Evolutionary conservation across 495 filamentous ascomycete genomes (phyloP).

Genomic region (Penicillium odoratum): DNA sequence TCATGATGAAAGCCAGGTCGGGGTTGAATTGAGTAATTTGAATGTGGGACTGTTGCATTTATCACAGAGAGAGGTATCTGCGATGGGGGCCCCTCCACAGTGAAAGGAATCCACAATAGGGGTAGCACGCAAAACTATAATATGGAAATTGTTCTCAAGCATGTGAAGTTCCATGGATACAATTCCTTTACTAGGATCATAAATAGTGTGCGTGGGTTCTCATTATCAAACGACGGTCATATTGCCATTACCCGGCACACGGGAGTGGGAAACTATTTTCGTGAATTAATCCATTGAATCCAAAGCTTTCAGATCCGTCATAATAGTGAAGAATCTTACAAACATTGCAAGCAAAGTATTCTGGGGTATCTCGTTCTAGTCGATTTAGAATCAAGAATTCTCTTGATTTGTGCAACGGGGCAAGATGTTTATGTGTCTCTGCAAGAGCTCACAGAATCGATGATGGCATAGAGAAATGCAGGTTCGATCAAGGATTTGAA

Average conservation of each 20-base stretch:
- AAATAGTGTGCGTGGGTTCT: too few species aligned
- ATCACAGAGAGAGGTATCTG: too few species aligned
- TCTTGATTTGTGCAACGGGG: neutral
- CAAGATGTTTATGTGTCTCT: neutral
- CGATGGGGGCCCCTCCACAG: too few species aligned
- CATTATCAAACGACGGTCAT: too few species aligned
- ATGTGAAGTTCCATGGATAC: too few species aligned
- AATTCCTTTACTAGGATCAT: too few species aligned
- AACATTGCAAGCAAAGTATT: constrained; percentile 19
- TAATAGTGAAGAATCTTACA: constrained; percentile 19
- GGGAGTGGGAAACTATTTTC: neutral
- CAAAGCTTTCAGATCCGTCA: constrained; percentile 18
- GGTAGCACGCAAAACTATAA: too few species aligned
- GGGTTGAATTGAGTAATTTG: too few species aligned
- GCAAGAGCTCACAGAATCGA: constrained; percentile 8
- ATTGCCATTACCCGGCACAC: neutral
- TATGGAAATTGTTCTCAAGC: too few species aligned
- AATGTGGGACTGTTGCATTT: too few species aligned
- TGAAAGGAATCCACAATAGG: too few species aligned
- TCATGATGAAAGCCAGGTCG: too few species aligned
- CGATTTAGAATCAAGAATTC: constrained; percentile 12
- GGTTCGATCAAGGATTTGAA: constrained; percentile 9
- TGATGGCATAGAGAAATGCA: constrained; percentile 16
- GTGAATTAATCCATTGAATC: constrained; percentile 1
- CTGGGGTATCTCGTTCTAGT: constrained; percentile 15